Base-by-base conservation (phyloP, 169 alveolate species). In the Plasmodium vivax region DNA sequence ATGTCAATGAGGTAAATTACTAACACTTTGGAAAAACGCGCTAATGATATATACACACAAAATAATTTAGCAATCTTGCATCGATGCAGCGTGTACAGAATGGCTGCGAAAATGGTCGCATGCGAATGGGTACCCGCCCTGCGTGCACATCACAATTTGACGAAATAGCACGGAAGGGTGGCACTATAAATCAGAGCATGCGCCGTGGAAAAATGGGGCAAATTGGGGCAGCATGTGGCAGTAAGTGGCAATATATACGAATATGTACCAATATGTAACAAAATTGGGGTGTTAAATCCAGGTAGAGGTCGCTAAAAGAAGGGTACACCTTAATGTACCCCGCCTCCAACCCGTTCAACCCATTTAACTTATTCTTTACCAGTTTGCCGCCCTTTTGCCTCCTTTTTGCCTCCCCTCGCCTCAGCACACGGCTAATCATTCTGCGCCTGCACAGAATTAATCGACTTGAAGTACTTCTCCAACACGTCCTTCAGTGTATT, bases 381-480 rank as follows among this genome's bases (percentile, higher is more conserved):
- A 27, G n/a, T 0, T 19, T 27, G 36, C 19, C 83, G 12, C 51
- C 56, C 0, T 23, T 23, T 23, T 23, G 0, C 27, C 27, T 0
- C 27, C 27, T 0, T 23, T 74, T 34, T 36, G 83, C 23, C 34
- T 5, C 19, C 43, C 54, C 36, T n/a, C 19, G 19, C 38, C 79
- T 23, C 56, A 32, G 41, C 51, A 14, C 7, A 9, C 10, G 12
- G 41, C 34, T 51, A 81, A 19, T 34, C 68, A 27, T 81, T 47
- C 68, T 81, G 75, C 32, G 32, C 80, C 72, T 41, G 77, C 47
- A n/a, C 54, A 32, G 93, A 87, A 71, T 87, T 87, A 79, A 87
- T 90, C 27, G 94, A 90, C 73, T 90, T 80, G 58, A 90, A 90
- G 77, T 80, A 68, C 73, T 81, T 90, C 58, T 90, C 84, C 68